Evolutionary conservation across 805 yeast genomes (phyloP), one percentile per base, ranked within the genome.

Genomic region (Nakazawaea populi): DNA sequence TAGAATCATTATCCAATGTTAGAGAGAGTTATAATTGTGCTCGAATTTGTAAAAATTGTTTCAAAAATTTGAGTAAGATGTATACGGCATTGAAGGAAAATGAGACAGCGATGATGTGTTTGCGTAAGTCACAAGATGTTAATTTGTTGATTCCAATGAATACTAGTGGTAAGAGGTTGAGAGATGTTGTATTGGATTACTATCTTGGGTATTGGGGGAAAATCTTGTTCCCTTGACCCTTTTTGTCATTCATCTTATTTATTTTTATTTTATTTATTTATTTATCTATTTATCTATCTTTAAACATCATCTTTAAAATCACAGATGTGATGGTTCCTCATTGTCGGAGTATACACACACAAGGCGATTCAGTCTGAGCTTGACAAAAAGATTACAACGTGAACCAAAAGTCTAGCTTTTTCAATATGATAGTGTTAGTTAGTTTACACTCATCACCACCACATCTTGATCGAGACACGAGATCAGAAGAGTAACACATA

Each of bases 201-300:
- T 69, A 66, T 54, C 64, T 69, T 44, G 73, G 73, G 4, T 48
- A 57, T 24, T 67, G 68, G 66, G 72, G 73, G 8, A 53, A 52
- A 18, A 57, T 63, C 35, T 51, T 69, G 29, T 68, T 69, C 56
- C 69, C 71, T 24, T 51, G 32, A 45, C 11, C 35, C 11, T 9
- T 32, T 32, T 32, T 9, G 8, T 32, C 11, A 32, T 32, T 5
- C 29, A 18, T 31, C 6, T 34, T 32, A 14, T 34, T 27, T n/a
- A 18, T 40, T 24, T 40, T 9, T 34, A 43, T 32, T 34, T 27
- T n/a, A 18, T 40, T 24, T 40, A 18, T 44, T 32, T 44, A 44
- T 35, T 44, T 44, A 44, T 44, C 36, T 37, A 44, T 44, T 44
- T 44, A 44, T 32, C 34, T 32, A 43, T 32, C 40, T 37, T 37